Conservation (phyloP, 2,329 filamentous ascomycete species). For the Talaromyces sp. region DNA sequence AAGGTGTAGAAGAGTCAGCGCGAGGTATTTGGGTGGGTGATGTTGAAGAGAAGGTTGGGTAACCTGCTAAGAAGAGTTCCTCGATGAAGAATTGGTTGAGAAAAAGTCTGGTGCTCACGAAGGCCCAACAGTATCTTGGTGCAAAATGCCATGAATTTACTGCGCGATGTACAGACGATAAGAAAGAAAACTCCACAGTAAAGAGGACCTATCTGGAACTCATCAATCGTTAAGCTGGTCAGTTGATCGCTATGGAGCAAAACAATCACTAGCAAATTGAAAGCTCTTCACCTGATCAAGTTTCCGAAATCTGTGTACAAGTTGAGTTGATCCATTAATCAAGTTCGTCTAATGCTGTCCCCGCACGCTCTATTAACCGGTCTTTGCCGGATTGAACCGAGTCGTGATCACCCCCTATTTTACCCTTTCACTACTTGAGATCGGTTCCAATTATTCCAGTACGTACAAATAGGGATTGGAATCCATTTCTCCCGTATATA, state of each 20-base stretch:
- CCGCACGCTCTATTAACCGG: background rate
- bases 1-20: background rate
- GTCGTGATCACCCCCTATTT: background rate
- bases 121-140: background rate
- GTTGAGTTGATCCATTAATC: background rate
- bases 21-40: background rate
- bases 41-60: background rate
- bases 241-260: background rate
- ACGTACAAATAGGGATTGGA: background rate
- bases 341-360: background rate
- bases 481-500: background rate
- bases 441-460: background rate
- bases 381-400: slow-evolving; percentile 2
- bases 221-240: background rate
- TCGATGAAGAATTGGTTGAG: background rate
- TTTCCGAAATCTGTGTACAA: background rate
- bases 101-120: background rate
- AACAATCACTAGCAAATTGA: background rate
- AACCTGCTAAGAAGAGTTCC: background rate
- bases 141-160: background rate
- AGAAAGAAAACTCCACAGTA: background rate
- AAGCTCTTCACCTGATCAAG: background rate
- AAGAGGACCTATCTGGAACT: background rate
- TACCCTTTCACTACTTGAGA: background rate
- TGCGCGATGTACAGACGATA: background rate